phyloP scores from a whole-genome alignment of 192 early-diverging fungal species.

The Podochytrium sp. region DNA sequence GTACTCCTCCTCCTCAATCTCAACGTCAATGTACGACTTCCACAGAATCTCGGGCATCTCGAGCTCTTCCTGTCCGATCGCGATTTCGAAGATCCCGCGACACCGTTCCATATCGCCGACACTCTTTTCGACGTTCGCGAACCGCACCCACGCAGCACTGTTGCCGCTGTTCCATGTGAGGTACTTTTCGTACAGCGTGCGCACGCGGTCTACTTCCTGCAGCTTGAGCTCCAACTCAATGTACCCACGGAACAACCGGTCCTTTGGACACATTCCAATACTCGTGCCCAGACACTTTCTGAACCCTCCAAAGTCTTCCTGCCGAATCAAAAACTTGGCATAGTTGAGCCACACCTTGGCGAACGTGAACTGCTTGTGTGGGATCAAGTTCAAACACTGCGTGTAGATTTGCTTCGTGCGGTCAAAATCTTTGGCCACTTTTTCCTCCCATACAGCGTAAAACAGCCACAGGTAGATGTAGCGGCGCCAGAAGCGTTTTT shows the following conservation, averaged over 20 bases:
- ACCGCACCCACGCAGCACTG: constrained; percentile 96
- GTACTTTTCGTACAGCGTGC: constrained; percentile 88
- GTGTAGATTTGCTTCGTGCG: constrained; percentile 84
- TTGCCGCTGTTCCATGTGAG: constrained; percentile 86
- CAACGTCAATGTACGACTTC: constrained; percentile 98
- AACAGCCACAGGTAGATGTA: constrained; percentile 99
- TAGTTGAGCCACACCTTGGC: constrained; percentile 96
- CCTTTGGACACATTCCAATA: constrained; percentile 88
- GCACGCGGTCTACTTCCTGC: constrained; percentile 92
- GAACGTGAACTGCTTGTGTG: constrained; percentile 95
- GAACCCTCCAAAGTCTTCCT: constrained; percentile 69
- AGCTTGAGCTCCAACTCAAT: constrained; percentile 94
- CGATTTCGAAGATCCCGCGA: constrained; percentile 90
- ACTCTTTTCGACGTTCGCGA: constrained; percentile 84
- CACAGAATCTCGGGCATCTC: constrained; percentile 99
- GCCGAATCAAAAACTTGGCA: constrained; percentile 89
- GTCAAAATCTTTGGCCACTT: constrained; percentile 76
- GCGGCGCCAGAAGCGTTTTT: constrained; percentile 93
- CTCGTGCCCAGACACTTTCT: constrained; percentile 84
- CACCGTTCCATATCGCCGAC: constrained; percentile 85
- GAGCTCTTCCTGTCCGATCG: constrained; percentile 82
- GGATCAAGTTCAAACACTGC: constrained; percentile 81
- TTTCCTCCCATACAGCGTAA: constrained; percentile 96
- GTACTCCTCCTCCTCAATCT: constrained; percentile 82
- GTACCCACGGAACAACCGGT: constrained; percentile 92